Percentiles rank a stretch among this genome's conserved stretches.
Evolutionary conservation across 2,329 filamentous ascomycete genomes (phyloP).

Genomic region (Ampelomyces quisqualis): DNA sequence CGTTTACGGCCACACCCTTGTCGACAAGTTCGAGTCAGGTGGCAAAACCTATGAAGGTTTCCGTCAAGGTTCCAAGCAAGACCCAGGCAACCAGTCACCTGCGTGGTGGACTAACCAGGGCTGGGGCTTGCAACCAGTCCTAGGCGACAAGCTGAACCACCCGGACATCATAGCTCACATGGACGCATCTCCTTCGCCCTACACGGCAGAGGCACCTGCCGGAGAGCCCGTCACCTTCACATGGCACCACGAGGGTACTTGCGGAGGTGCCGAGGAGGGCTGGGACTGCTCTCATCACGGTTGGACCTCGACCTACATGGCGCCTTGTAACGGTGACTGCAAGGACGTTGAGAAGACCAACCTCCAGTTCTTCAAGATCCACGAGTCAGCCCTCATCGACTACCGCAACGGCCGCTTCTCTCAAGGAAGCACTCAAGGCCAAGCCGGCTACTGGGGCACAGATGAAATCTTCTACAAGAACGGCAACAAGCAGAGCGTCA

Average conservation of each 20-base stretch:
- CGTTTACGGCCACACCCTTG: conserved; percentile 30
- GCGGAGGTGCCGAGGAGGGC: conserved; percentile 27
- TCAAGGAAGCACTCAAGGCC: conserved; percentile 19
- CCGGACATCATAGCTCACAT: conserved; percentile 36
- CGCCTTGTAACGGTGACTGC: conserved; percentile 39
- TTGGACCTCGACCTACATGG: conserved; percentile 37
- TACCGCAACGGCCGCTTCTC: conserved; percentile 33
- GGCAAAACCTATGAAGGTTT: conserved; percentile 35
- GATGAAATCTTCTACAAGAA: conserved; percentile 41
- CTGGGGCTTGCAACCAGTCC: conserved; percentile 36
- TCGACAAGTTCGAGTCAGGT: conserved; percentile 29
- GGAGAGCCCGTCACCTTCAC: conserved; percentile 34
- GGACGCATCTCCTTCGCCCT: conserved; percentile 32
- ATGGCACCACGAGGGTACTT: conserved; percentile 34
- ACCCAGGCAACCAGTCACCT: conserved; percentile 30
- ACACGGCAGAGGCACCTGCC: conserved; percentile 31
- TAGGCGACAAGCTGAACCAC: conserved; percentile 24
- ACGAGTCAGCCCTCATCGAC: conserved; percentile 29
- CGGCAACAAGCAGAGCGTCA: conserved; percentile 34
- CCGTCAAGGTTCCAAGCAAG: conserved; percentile 27
- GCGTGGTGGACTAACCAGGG: conserved; percentile 39
- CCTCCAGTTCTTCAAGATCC: conserved; percentile 41
- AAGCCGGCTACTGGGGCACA: conserved; percentile 37
- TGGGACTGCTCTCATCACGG: conserved; percentile 41
- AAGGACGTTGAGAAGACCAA: conserved; percentile 32